phyloP scores from a whole-genome alignment of 208 protist genomes.

The Trypanosoma cruzi region DNA sequence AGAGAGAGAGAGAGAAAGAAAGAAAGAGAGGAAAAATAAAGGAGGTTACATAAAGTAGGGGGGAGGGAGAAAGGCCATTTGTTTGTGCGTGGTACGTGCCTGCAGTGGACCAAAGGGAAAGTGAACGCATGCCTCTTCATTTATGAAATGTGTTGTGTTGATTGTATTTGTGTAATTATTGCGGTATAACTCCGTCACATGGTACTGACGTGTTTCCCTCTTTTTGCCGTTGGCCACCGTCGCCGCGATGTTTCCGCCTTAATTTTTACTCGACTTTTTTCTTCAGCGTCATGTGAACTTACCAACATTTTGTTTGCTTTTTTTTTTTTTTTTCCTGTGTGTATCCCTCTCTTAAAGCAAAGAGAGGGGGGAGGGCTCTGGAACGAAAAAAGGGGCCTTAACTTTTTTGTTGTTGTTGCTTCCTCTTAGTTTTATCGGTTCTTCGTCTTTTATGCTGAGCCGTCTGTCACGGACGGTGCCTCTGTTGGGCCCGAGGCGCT shows the following conservation, averaged over 20 bases:
- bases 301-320: too few species aligned
- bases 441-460: slow-evolving; percentile 9
- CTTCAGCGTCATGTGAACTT: too few species aligned
- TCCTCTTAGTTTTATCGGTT: not conserved
- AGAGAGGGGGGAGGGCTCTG: too few species aligned
- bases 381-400: too few species aligned
- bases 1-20: not conserved
- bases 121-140: not conserved
- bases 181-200: not conserved
- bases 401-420: not conserved
- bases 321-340: too few species aligned
- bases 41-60: not conserved
- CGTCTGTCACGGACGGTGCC: slow-evolving; percentile 5
- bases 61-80: not conserved
- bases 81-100: not conserved
- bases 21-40: not conserved
- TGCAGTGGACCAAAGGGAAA: not conserved
- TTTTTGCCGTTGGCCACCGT: not conserved
- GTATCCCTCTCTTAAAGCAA: too few species aligned
- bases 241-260: not conserved
- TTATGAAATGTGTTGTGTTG: not conserved
- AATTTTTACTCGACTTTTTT: not conserved
- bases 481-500: slow-evolving; percentile 2
- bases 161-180: not conserved
- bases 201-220: not conserved